phyloP scores from a whole-genome alignment of 768 basidiomycete genomes.

The Mycena filopes region DNA sequence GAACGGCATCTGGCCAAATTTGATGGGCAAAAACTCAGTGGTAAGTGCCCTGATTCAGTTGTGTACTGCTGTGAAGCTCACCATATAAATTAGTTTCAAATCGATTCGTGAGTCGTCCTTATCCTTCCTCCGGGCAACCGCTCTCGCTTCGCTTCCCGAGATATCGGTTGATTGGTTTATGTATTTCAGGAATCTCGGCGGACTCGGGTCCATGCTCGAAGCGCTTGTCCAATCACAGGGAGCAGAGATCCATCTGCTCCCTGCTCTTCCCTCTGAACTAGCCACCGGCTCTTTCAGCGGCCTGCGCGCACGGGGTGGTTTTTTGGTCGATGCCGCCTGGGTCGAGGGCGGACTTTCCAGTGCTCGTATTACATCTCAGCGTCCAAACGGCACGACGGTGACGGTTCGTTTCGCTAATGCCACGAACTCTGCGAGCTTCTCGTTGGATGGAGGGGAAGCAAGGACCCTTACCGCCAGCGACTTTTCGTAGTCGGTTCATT shows the following conservation, averaged over 20 bases:
- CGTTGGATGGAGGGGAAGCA: background rate
- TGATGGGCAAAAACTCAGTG: conserved; percentile 18
- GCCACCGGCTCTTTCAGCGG: conserved; percentile 24
- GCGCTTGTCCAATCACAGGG: conserved; percentile 31
- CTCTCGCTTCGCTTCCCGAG: no score
- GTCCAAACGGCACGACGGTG: background rate
- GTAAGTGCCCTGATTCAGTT: background rate
- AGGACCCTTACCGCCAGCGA: background rate
- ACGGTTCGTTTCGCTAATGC: conserved; percentile 2
- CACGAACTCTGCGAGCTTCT: background rate
- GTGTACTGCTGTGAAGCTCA: background rate
- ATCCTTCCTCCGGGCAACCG: no score
- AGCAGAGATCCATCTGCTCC: conserved; percentile 31
- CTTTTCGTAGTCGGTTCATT: background rate
- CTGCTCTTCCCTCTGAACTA: conserved; percentile 25
- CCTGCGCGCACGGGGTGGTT: conserved; percentile 25
- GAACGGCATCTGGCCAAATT: conserved; percentile 24
- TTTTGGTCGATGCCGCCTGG: conserved; percentile 26
- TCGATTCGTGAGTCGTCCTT: conserved; percentile 15
- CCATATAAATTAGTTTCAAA: conserved; percentile 8
- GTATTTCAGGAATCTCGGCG: conserved; percentile 13
- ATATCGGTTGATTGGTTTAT: no score
- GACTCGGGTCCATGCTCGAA: conserved; percentile 23
- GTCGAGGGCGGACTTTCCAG: conserved; percentile 13
- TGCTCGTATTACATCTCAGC: conserved; percentile 13